phyloP scores from a whole-genome alignment of 2,329 filamentous ascomycete genomes.

The Apiospora kogelbergensis region DNA sequence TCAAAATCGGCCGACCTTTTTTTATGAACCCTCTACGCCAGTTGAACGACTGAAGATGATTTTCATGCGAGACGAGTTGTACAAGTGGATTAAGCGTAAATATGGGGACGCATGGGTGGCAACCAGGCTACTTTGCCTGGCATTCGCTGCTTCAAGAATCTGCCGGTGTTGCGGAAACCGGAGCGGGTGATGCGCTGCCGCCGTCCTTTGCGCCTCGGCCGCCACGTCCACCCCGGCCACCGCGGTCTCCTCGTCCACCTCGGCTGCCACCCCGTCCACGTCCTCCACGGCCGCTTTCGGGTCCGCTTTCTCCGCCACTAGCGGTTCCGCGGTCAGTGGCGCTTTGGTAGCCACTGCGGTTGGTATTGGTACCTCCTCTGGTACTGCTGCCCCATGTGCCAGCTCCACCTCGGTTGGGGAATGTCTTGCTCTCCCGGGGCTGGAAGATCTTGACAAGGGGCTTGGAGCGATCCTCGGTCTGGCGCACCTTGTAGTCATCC shows the following conservation, averaged over 20 bases:
- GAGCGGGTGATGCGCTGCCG: conserved; percentile 53
- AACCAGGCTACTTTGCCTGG: not conserved
- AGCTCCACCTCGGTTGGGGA: conserved; percentile 61
- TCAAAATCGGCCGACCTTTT: conserved; percentile 15
- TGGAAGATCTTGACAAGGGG: conserved; percentile 83
- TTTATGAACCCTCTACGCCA: conserved; percentile 14
- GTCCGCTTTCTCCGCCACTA: conserved; percentile 71
- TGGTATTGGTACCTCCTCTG: conserved; percentile 57
- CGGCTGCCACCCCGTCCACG: conserved; percentile 56
- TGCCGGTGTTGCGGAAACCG: conserved; percentile 24
- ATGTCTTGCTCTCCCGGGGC: conserved; percentile 60
- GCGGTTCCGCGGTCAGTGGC: conserved; percentile 66
- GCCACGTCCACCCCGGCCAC: conserved; percentile 51
- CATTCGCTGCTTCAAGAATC: conserved; percentile 6
- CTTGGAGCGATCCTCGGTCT: conserved; percentile 71
- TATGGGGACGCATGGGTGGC: not conserved
- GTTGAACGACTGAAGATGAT: conserved; percentile 15
- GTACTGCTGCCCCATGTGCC: conserved; percentile 65
- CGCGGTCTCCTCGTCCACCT: conserved; percentile 57
- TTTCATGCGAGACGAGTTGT: conserved; percentile 7
- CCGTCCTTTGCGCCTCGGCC: conserved; percentile 45
- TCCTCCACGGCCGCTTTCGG: conserved; percentile 56
- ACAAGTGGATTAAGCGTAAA: conserved; percentile 1
- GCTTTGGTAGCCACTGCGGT: conserved; percentile 77
- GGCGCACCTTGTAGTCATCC: conserved; percentile 72